These are phyloP conservation scores for Loxodes magnus DNA, from an alignment of 73 alveolate species.

Conservation along the genomic window DNA sequence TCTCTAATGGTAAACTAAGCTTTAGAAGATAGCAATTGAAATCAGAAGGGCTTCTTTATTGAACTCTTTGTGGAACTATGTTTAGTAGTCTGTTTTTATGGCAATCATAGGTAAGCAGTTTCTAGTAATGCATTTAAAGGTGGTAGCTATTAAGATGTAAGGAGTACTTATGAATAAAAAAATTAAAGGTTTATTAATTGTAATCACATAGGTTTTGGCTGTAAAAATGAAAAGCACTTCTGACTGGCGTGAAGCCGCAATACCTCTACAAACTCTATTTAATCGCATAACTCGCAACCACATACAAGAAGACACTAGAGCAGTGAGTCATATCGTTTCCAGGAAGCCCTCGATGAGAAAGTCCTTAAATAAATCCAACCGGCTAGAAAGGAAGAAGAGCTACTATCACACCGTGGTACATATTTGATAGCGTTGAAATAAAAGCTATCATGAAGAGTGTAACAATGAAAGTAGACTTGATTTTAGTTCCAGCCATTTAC, in stretches of 20 bases:
- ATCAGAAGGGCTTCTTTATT: too few species aligned
- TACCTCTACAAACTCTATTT: slow-evolving; percentile 77
- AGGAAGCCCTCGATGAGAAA: slow-evolving; percentile 78
- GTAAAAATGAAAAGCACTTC: too few species aligned
- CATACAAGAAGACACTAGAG: slow-evolving; percentile 79
- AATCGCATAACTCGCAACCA: slow-evolving; percentile 55
- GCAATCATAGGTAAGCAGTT: too few species aligned
- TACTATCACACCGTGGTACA: slow-evolving; percentile 75
- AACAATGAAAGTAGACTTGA: slow-evolving; percentile 61
- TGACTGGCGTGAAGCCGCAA: slow-evolving; percentile 62
- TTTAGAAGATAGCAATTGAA: too few species aligned
- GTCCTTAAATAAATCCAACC: slow-evolving; percentile 47
- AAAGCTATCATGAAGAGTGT: slow-evolving; percentile 56
- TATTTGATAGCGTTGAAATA: slow-evolving; percentile 34
- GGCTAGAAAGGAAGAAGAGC: slow-evolving; percentile 91
- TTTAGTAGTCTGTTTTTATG: too few species aligned
- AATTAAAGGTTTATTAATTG: too few species aligned
- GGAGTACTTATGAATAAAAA: too few species aligned
- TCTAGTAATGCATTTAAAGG: too few species aligned
- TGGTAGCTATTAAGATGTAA: too few species aligned
- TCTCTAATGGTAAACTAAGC: too few species aligned
- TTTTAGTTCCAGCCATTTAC: slow-evolving; percentile 34
- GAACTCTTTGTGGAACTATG: too few species aligned
- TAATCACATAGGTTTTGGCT: too few species aligned
- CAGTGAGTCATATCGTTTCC: slow-evolving; percentile 89